Conservation (phyloP, 768 basidiomycete species). For the Tylopilus subfusipes region DNA sequence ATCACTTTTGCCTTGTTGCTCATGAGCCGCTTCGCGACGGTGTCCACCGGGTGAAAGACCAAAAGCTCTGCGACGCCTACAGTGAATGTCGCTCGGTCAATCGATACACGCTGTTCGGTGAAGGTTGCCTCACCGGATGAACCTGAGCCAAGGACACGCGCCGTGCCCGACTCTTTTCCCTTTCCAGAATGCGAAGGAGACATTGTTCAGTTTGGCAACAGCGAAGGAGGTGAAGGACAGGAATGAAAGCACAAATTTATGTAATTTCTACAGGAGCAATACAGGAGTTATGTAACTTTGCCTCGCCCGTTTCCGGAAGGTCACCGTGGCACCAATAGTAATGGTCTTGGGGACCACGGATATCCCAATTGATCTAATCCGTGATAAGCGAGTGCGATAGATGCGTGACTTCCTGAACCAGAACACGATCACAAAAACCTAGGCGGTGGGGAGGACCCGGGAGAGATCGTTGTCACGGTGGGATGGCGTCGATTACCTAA, state of each 20-base stretch:
- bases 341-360: neutral
- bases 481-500: conserved; percentile 12
- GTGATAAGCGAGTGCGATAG: too few species aligned
- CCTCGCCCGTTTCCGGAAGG: conserved; percentile 8
- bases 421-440: too few species aligned
- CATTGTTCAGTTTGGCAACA: conserved; percentile 31
- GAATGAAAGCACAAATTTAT: neutral
- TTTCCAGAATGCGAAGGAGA: conserved; percentile 45
- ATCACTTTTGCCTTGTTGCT: conserved; percentile 86
- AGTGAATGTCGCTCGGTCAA: neutral
- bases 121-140: conserved; percentile 62
- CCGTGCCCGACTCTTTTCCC: conserved; percentile 81
- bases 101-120: neutral
- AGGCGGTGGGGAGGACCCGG: too few species aligned
- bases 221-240: neutral
- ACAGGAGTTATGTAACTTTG: conserved; percentile 25
- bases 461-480: too few species aligned
- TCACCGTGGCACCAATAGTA: too few species aligned
- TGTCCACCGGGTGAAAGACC: conserved; percentile 95
- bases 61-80: conserved; percentile 91
- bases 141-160: conserved; percentile 88
- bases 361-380: too few species aligned
- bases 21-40: conserved; percentile 98
- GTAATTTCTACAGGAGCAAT: conserved; percentile 2
- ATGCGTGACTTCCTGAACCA: neutral